Base-by-base conservation (phyloP, 768 basidiomycete genomes). In the Leucosporidium scottii region DNA sequence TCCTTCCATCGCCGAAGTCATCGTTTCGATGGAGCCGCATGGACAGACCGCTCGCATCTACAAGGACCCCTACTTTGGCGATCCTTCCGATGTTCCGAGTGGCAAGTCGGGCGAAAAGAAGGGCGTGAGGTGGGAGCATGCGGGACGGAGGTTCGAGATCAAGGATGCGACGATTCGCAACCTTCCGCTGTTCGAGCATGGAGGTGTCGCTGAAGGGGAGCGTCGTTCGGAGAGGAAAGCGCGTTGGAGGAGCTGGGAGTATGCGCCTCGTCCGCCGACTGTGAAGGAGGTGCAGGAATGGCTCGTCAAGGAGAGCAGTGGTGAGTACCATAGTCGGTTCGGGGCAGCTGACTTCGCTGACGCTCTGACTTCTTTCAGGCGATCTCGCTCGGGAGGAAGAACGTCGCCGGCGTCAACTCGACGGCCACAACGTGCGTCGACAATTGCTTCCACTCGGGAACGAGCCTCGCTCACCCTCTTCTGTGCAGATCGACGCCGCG, bases 61-160 rank as follows among this genome's bases (percentile, higher is more conserved):
- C 78, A 84, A 82, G 55, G 80, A 83, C n/a, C 89, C 93, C 0
- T 87, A 84, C 78, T 99, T 91, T 75, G 91, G 90, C 9, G 83
- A 84, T 60, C 81, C 82, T 28, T 72, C 73, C 6, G 94, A 98
- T 75, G 82, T 86, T 0, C 87, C 91, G 7, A 2, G 6, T 3
- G 39, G 39, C 39, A 44, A 13, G 15, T 44, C 39, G 39, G 39
- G 39, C 39, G 39, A 44, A 13, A 44, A 13, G 1, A 82, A 82
- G 39, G 78, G 80, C n/a, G 78, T 86, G 4, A 82, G 85, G 13
- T 44, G 39, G 73, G 88, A 91, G 79, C 93, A 87, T 76, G 91
- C 86, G 27, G 93, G 92, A 0, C 77, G 90, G 1, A 74, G 84
- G n/a, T 93, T 88, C 77, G 80, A 81, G 50, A 79, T 93, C 27